Conservation (phyloP, 495 filamentous ascomycete genomes). For the Xylaria palmicola region DNA sequence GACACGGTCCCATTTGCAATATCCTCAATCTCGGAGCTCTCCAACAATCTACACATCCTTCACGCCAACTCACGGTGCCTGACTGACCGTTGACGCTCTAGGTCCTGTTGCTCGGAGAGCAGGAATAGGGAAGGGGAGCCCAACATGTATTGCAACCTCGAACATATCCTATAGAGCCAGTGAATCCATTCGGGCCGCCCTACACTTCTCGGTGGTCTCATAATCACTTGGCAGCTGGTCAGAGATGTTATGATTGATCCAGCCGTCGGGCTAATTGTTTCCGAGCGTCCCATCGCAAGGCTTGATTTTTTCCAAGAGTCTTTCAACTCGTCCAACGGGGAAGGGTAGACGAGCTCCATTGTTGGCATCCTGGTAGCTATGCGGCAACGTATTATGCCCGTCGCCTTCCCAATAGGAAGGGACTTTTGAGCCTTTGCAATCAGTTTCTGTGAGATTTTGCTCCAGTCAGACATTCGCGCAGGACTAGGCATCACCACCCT, state of each 20-base stretch:
- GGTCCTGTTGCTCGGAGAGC: background rate
- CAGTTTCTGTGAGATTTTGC: constrained; percentile 10
- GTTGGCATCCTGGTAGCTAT: background rate
- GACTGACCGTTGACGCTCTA: background rate
- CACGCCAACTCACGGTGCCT: too few relatives aligned
- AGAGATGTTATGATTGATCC: background rate
- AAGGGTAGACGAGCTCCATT: background rate
- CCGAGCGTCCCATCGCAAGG: background rate
- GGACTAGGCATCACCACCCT: constrained; percentile 62
- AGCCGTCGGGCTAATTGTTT: background rate
- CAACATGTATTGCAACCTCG: too few relatives aligned
- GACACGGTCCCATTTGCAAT: background rate
- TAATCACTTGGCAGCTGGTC: background rate
- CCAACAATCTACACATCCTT: background rate
- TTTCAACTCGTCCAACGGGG: background rate
- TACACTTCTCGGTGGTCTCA: background rate
- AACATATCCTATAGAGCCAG: too few relatives aligned
- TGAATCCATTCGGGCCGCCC: background rate
- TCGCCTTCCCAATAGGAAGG: constrained; percentile 33
- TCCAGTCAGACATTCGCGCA: constrained; percentile 45
- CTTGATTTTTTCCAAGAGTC: background rate
- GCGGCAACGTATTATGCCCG: background rate
- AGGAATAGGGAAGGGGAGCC: too few relatives aligned
- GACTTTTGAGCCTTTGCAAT: too few relatives aligned
- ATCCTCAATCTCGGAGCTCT: background rate